These are phyloP conservation scores for Globisporangium cederbergense DNA, from an alignment of 352 stramenopile species.

Conservation along the genomic window DNA sequence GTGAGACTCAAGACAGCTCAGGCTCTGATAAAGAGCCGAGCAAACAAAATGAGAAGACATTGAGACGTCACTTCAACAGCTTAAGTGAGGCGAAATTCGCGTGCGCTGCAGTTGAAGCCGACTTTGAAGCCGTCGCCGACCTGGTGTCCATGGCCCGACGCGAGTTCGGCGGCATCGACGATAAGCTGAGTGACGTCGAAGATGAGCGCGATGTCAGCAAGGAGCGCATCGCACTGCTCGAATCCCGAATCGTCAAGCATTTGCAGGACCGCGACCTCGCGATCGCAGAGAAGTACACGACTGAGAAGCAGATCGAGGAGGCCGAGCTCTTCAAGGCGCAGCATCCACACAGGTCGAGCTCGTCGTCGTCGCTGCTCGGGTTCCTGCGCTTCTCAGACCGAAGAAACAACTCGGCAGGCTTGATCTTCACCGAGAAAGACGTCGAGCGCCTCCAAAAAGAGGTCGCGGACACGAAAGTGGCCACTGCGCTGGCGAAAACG, in stretches of 20 bases:
- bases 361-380: slow-evolving; percentile 22
- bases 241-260: slow-evolving; percentile 73
- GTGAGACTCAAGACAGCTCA: not conserved
- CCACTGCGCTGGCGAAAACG: slow-evolving; percentile 48
- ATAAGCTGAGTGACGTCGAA: slow-evolving; percentile 36
- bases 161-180: slow-evolving; percentile 39
- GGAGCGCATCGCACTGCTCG: slow-evolving; percentile 54
- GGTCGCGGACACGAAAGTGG: slow-evolving; percentile 62
- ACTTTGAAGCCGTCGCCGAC: slow-evolving; percentile 45
- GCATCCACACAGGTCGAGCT: slow-evolving; percentile 22
- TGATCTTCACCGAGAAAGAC: slow-evolving; percentile 42
- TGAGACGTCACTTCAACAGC: not conserved
- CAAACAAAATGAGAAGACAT: slow-evolving; percentile 8
- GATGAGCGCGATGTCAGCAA: slow-evolving; percentile 39
- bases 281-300: slow-evolving; percentile 72
- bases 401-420: slow-evolving; percentile 13
- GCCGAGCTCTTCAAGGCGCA: slow-evolving; percentile 49
- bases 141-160: slow-evolving; percentile 42
- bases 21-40: not conserved
- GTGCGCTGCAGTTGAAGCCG: slow-evolving; percentile 41
- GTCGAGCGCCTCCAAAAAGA: slow-evolving; percentile 61
- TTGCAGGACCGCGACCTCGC: slow-evolving; percentile 65
- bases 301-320: slow-evolving; percentile 60
- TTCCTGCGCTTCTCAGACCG: slow-evolving; percentile 21
- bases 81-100: slow-evolving; percentile 24